phyloP scores from a whole-genome alignment of 2,329 filamentous ascomycete genomes.

The Scedosporium apiospermum region DNA sequence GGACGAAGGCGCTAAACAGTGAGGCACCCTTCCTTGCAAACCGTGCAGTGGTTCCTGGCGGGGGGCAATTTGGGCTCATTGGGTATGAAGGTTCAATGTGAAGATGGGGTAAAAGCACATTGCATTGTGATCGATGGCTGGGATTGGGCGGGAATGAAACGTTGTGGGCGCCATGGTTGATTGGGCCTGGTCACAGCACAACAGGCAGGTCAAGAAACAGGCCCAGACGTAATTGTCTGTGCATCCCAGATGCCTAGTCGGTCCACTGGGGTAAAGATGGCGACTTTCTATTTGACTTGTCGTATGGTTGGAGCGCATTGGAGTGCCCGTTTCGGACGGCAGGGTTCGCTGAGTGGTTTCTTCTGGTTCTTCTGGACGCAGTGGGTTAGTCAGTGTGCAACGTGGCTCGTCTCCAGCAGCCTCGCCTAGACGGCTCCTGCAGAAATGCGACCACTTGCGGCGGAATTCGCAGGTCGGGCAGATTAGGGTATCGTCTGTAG shows the following conservation, averaged over 20 bases:
- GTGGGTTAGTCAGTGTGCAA: slow-evolving; percentile 2
- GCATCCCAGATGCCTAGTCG: not conserved
- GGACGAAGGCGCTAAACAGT: too few species aligned
- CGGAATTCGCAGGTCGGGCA: not conserved
- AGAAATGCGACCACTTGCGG: slow-evolving; percentile 2
- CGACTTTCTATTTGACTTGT: not conserved
- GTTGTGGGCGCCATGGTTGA: too few species aligned
- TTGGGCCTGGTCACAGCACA: not conserved
- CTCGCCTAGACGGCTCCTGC: slow-evolving; percentile 1
- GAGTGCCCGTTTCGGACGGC: not conserved
- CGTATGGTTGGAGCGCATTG: not conserved
- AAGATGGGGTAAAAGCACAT: not conserved
- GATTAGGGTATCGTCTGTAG: not conserved
- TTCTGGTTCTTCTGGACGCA: not conserved
- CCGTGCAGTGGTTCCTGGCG: not conserved
- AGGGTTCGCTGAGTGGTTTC: not conserved
- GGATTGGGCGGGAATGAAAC: not conserved
- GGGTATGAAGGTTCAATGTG: not conserved
- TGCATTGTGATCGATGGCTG: not conserved
- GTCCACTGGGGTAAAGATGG: not conserved
- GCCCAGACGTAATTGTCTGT: not conserved
- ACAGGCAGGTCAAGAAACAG: not conserved
- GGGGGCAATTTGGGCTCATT: not conserved
- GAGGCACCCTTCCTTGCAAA: not conserved
- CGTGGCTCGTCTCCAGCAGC: slow-evolving; percentile 5